Evolutionary conservation across 2,329 filamentous ascomycete genomes (phyloP).

Genomic region (Pseudogymnoascus sp.): DNA sequence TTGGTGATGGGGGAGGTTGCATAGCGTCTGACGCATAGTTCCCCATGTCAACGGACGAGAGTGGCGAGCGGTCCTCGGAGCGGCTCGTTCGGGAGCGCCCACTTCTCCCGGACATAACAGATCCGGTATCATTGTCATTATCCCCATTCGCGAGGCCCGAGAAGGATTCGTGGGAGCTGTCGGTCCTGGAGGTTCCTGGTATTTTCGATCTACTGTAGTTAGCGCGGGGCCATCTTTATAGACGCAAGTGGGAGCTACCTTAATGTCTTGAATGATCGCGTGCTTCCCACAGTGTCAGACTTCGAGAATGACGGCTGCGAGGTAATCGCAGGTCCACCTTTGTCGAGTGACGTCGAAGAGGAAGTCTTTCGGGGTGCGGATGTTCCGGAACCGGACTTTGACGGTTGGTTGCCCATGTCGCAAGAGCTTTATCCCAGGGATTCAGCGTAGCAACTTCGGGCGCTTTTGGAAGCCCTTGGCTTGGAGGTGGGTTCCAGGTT

Average conservation of each 20-base stretch:
- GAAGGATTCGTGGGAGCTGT: conserved; percentile 74
- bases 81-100: conserved; percentile 43
- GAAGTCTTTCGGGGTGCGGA: conserved; percentile 24
- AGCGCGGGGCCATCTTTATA: background rate
- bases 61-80: conserved; percentile 34
- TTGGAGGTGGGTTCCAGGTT: conserved; percentile 8
- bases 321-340: conserved; percentile 44
- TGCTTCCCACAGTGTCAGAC: conserved; percentile 88
- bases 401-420: conserved; percentile 69
- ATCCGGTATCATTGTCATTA: conserved; percentile 57
- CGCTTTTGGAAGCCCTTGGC: background rate
- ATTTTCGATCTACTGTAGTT: conserved; percentile 63
- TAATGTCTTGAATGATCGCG: conserved; percentile 75
- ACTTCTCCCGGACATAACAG: conserved; percentile 64
- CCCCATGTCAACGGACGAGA: conserved; percentile 30
- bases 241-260: conserved; percentile 22
- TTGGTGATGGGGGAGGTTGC: conserved; percentile 73
- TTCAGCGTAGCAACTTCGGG: conserved; percentile 7
- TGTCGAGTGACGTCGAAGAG: conserved; percentile 27
- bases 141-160: conserved; percentile 52
- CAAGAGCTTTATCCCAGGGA: conserved; percentile 1
- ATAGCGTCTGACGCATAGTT: conserved; percentile 43
- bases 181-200: conserved; percentile 58
- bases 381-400: conserved; percentile 32
- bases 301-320: conserved; percentile 88